Conservation (phyloP, 352 stramenopile species). For the Thalassiosira ordinaria region DNA sequence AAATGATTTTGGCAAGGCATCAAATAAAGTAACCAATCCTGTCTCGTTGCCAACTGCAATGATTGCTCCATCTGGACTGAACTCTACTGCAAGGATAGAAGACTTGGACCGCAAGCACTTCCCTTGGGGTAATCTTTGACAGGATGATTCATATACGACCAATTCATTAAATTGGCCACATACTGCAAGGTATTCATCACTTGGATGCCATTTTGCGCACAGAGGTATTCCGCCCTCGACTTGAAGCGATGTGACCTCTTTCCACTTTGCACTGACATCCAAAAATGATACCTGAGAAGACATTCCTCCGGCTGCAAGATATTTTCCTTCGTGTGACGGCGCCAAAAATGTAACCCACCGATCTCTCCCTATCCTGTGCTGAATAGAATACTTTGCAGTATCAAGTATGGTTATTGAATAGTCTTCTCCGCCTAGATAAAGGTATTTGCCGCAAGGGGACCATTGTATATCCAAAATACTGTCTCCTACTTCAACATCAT, state of each 20-base stretch:
- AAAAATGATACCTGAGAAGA: slow-evolving; percentile 69
- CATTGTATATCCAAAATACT: slow-evolving; percentile 74
- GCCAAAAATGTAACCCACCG: slow-evolving; percentile 74
- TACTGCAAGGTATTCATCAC: slow-evolving; percentile 71
- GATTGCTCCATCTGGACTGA: slow-evolving; percentile 65
- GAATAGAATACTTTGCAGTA: slow-evolving; percentile 59
- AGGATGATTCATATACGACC: slow-evolving; percentile 69
- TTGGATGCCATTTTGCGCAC: slow-evolving; percentile 71
- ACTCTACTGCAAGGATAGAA: slow-evolving; percentile 63
- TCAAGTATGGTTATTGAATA: slow-evolving; percentile 72
- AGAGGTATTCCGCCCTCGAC: slow-evolving; percentile 64
- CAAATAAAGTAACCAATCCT: slow-evolving; percentile 72
- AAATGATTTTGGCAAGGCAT: slow-evolving; percentile 54
- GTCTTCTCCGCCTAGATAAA: slow-evolving; percentile 76
- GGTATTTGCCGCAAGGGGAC: slow-evolving; percentile 64
- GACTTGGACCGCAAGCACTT: slow-evolving; percentile 62
- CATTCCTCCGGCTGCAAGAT: slow-evolving; percentile 67
- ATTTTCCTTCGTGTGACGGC: slow-evolving; percentile 55
- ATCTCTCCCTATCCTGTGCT: slow-evolving; percentile 65
- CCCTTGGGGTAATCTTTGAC: slow-evolving; percentile 56
- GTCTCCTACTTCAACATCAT: slow-evolving; percentile 67
- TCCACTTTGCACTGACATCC: slow-evolving; percentile 62
- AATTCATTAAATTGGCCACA: slow-evolving; percentile 73
- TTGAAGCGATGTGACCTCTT: slow-evolving; percentile 60
- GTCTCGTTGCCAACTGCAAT: slow-evolving; percentile 70